phyloP scores from a whole-genome alignment of 768 basidiomycete species.

The Pleurotus eryngii region DNA sequence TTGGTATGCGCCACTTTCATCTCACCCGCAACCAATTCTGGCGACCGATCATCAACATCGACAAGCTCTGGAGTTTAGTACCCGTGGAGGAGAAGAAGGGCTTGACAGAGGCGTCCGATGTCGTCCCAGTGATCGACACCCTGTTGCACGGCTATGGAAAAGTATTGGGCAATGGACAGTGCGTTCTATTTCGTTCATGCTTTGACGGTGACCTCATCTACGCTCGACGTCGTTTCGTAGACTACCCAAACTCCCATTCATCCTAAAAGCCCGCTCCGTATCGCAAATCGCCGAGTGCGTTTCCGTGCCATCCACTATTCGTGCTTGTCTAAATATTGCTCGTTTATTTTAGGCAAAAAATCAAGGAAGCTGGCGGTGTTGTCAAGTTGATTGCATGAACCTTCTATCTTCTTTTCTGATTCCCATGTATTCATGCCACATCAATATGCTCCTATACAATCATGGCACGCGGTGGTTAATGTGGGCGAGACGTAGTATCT shows the following conservation, averaged over 20 bases:
- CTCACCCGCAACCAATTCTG: conserved; percentile 86
- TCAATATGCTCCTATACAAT: neutral
- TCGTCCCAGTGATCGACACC: conserved; percentile 95
- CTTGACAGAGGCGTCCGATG: conserved; percentile 66
- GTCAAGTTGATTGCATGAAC: conserved; percentile 86
- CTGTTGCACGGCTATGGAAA: conserved; percentile 84
- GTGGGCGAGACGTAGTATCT: too few species aligned
- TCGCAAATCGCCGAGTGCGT: conserved; percentile 80
- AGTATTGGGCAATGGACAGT: conserved; percentile 93
- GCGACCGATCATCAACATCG: conserved; percentile 97
- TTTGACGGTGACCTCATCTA: neutral
- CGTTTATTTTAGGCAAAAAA: conserved; percentile 48
- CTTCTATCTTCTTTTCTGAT: conserved; percentile 24
- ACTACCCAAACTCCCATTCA: conserved; percentile 88
- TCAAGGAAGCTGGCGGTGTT: conserved; percentile 93
- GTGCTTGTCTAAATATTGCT: conserved; percentile 1
- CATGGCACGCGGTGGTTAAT: neutral
- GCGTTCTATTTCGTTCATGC: conserved; percentile 28
- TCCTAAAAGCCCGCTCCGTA: conserved; percentile 97
- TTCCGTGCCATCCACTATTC: neutral
- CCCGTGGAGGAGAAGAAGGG: conserved; percentile 81
- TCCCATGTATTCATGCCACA: conserved; percentile 15
- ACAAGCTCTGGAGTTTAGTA: conserved; percentile 93
- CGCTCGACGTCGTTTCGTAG: conserved; percentile 28
- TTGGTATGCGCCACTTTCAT: conserved; percentile 99